Base-by-base conservation (phyloP, 1,284 basidiomycete genomes). In the Amylostereum chailletii region DNA sequence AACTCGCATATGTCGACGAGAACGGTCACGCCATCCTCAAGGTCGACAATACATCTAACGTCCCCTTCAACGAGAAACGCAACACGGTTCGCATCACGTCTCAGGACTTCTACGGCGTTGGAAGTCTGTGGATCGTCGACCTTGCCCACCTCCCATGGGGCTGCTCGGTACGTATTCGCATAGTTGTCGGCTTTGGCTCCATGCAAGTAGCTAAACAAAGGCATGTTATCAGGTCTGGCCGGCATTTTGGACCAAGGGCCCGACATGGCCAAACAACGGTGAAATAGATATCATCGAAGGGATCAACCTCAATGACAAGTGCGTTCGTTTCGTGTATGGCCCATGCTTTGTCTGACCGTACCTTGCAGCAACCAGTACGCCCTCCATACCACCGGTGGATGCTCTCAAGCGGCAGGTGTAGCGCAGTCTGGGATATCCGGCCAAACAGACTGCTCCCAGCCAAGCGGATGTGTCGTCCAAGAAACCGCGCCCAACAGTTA, bases 401-500 rank as follows among this genome's bases (percentile, higher is more conserved):
- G 70, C 56, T 50, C 54, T 10, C 64, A 66, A 47, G 43, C 59
- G 32, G 32, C 49, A 33, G 51, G 55, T 29, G 55, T 60, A 47
- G 47, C 53, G 40, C 60, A 70, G 58, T 60, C 58, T 42, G 62
- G 66, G 48, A 46, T 44, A 9, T 56, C 57, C 38, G 59, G 58
- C 26, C 53, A 50, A 43, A 63, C 55, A 0, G 68, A 84, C 60
- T 85, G 83, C 56, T 71, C 75, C 7, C 62, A 64, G 6, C 64
- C 66, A 2, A 62, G 71, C 2, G 88, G 87, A 1, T 91, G 88
- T 57, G 74, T 77, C 3, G 79, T 86, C 39, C 64, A 58, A 0
- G 82, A 86, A 60, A 73, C 64, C 0, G 75, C 75, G 51, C 64
- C 69, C 8, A 79, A 79, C 51, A 84, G 79, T 56, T 90, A 74